phyloP scores from a whole-genome alignment of 2,329 filamentous ascomycete species.

The Mollisia scopiformis region DNA sequence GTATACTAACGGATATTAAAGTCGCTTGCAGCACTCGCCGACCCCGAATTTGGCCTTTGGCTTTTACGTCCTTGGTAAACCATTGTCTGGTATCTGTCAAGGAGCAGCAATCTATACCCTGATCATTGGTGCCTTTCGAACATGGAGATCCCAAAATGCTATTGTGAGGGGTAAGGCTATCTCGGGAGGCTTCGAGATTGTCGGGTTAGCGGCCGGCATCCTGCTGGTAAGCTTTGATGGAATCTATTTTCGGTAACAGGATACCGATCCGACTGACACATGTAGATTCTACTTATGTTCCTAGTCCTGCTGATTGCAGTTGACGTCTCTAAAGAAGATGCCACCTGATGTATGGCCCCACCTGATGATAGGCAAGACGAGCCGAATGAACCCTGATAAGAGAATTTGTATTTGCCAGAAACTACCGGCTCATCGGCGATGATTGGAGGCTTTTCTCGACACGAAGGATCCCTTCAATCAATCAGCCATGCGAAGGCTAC shows the following conservation, averaged over 20 bases:
- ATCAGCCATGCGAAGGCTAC: constrained; percentile 1
- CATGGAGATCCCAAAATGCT: constrained; percentile 63
- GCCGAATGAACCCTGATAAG: constrained; percentile 18
- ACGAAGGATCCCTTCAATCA: constrained; percentile 14
- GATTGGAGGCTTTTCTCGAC: constrained; percentile 17
- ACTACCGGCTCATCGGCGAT: constrained; percentile 17
- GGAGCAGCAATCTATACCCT: constrained; percentile 43
- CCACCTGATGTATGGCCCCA: constrained; percentile 1
- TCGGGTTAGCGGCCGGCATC: constrained; percentile 47
- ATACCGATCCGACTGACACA: constrained; percentile 6
- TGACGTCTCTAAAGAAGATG: constrained; percentile 35
- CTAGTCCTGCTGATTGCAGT: constrained; percentile 33
- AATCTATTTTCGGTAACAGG: neutral
- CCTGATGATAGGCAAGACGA: constrained; percentile 17
- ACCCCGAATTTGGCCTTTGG: constrained; percentile 47
- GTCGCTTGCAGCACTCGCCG: constrained; percentile 43
- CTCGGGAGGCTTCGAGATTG: constrained; percentile 62
- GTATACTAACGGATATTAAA: constrained; percentile 45
- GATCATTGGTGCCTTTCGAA: constrained; percentile 58
- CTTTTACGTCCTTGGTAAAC: constrained; percentile 63
- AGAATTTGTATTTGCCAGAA: constrained; percentile 20
- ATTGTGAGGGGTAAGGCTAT: constrained; percentile 59
- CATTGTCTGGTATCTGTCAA: constrained; percentile 52
- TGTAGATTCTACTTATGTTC: constrained; percentile 32
- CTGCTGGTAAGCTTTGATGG: constrained; percentile 47